phyloP scores from a whole-genome alignment of 257 asterid species.

The Agastache rugosa region DNA sequence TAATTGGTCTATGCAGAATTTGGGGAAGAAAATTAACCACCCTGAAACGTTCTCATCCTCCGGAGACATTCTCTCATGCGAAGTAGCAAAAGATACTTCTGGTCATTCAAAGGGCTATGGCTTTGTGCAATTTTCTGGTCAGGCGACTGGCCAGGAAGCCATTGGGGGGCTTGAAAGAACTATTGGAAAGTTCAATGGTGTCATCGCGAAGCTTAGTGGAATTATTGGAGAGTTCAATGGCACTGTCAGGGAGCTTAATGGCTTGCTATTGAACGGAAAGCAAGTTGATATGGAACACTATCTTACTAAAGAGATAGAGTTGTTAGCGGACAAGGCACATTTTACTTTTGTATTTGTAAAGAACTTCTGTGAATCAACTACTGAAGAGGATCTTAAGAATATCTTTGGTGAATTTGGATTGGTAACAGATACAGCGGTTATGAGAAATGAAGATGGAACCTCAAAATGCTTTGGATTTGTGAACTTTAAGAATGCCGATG shows the following conservation, averaged over 20 bases:
- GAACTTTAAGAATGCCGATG: constrained; percentile 75
- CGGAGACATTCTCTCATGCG: constrained; percentile 69
- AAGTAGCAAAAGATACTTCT: constrained; percentile 53
- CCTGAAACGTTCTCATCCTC: constrained; percentile 70
- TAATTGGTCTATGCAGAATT: constrained; percentile 48
- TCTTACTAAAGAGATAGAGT: constrained; percentile 72
- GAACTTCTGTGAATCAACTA: constrained; percentile 66
- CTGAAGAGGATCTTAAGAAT: constrained; percentile 63
- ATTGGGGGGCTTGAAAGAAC: constrained; percentile 32
- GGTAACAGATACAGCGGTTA: constrained; percentile 64
- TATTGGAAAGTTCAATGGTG: constrained; percentile 8
- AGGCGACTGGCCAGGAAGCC: constrained; percentile 72
- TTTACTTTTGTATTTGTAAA: constrained; percentile 80
- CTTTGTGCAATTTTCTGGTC: constrained; percentile 69
- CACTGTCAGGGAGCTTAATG: constrained; percentile 55
- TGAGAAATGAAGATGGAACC: constrained; percentile 78
- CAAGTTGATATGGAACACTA: constrained; percentile 67
- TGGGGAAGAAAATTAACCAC: constrained; percentile 74
- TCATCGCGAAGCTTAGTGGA: background rate
- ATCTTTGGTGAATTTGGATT: constrained; percentile 68
- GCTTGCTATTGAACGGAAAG: constrained; percentile 75
- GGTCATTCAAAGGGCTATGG: constrained; percentile 80
- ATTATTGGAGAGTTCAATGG: constrained; percentile 18
- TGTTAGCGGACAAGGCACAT: constrained; percentile 54
- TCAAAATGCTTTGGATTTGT: constrained; percentile 85